These are phyloP conservation scores for Candida ovalis DNA, from an alignment of 805 yeast genomes.

Conservation along the genomic window DNA sequence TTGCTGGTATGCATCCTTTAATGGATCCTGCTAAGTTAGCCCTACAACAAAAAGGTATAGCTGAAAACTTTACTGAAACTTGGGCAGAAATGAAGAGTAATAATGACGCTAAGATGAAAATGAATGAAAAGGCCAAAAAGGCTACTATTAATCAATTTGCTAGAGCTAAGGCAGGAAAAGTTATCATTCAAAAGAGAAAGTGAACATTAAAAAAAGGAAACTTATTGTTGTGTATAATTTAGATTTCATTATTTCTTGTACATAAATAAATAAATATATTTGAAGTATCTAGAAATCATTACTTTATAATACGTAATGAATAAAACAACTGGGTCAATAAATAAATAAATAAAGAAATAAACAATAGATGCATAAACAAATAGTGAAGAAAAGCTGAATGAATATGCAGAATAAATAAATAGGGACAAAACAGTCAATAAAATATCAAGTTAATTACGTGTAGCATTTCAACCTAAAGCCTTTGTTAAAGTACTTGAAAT, in stretches of 20 bases:
- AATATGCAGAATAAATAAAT: not conserved
- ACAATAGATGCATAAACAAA: not conserved
- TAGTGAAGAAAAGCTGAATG: not conserved
- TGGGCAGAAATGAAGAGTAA: conserved; percentile 31
- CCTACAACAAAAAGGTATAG: conserved; percentile 28
- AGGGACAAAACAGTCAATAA: not conserved
- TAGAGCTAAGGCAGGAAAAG: conserved; percentile 24
- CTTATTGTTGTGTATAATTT: not conserved
- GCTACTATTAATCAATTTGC: conserved; percentile 28
- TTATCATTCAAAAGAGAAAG: conserved; percentile 27
- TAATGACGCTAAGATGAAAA: conserved; percentile 22
- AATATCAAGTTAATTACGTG: not conserved
- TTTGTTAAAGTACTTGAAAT: conserved; percentile 34
- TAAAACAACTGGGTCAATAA: not conserved
- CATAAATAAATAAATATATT: not conserved
- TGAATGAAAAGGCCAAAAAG: conserved; percentile 23
- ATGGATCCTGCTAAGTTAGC: conserved; percentile 31
- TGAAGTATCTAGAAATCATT: not conserved
- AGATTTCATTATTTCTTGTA: not conserved
- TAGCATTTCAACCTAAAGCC: conserved; percentile 3
- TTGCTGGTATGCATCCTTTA: conserved; percentile 52
- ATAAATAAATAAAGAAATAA: conserved; percentile 1
- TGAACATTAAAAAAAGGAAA: not conserved
- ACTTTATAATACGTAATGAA: not conserved
- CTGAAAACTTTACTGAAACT: conserved; percentile 28